Evolutionary conservation across 306 rosid species (phyloP).

Genomic region (Vigna mungo): DNA sequence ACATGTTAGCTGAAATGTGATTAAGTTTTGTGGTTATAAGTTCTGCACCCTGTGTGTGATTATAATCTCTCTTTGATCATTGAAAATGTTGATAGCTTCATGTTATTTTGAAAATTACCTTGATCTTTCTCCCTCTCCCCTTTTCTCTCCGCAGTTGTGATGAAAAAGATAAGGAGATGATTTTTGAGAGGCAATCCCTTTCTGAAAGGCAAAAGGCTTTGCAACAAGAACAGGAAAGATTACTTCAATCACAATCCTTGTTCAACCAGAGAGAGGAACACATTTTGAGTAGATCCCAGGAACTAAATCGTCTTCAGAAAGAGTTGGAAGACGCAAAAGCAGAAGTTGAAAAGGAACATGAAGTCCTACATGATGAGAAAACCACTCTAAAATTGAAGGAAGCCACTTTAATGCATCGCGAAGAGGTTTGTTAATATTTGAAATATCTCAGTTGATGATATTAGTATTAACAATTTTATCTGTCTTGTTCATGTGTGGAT

Average conservation of each 20-base stretch:
- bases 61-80: constrained; percentile 30
- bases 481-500: constrained; percentile 42
- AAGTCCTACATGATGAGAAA: constrained; percentile 65
- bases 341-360: constrained; percentile 61
- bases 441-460: constrained; percentile 37
- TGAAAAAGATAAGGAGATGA: constrained; percentile 79
- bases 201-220: constrained; percentile 81
- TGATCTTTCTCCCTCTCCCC: constrained; percentile 28
- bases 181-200: constrained; percentile 80
- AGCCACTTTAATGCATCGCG: constrained; percentile 63
- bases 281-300: constrained; percentile 71
- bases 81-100: constrained; percentile 33
- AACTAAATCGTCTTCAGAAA: constrained; percentile 73
- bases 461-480: constrained; percentile 25
- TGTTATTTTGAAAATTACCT: constrained; percentile 27
- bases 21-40: constrained; percentile 2
- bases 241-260: constrained; percentile 80
- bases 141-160: constrained; percentile 63
- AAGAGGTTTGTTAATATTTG: constrained; percentile 74
- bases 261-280: constrained; percentile 83
- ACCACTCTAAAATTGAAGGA: constrained; percentile 64
- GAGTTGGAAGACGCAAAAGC: constrained; percentile 69
- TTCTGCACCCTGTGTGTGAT: not conserved
- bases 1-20: constrained; percentile 9
- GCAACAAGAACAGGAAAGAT: constrained; percentile 86